Evolutionary conservation across 208 protist species (phyloP), one percentile per base, ranked within the genome.

Genomic region (Leishmania amazonensis): DNA sequence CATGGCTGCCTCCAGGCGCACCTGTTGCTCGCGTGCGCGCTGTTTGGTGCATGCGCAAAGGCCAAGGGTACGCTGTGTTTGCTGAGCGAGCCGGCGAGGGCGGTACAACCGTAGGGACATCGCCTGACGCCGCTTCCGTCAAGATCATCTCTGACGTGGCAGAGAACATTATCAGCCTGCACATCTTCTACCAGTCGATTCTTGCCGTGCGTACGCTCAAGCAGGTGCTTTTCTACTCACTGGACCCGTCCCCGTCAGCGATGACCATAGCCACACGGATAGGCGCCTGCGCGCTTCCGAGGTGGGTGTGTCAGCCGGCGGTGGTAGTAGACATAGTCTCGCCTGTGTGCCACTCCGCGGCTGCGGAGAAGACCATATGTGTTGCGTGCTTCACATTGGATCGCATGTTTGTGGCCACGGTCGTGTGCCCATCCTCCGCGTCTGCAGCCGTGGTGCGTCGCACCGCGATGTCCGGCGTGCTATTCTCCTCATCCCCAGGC

Each of bases 1-100:
- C 90, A 65, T 93, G 90, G 90, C 77, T 90, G 38, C 76, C 87
- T 9, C 87, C 83, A 13, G 90, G 83, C 19, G 78, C 54, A 0
- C 65, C 78, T 21, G 42, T 86, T 28, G 35, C 40, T 64, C n/a
- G 51, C 3, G 54, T 64, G 13, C 84, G 80, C 3, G 65, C 77
- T 19, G 79, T 75, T 73, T 84, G 80, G 73, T 73, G 65, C 47
- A 47, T 83, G 31, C 80, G 83, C 64, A 80, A 79, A 35, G 75
- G 83, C 3, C 80, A 72, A 35, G 49, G 57, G 31, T 28, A 62
- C 45, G 70, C 70, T 8, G 82, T 81, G 75, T 35, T 86, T 17
- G 58, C 80, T 65, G 74, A 85, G 53, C 24, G 68, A 35, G 54
- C 80, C 9, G 73, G 77, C 11, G 53, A 31, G 75, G 31, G n/a